Base-by-base conservation (phyloP, 345 rosid species). In the Eucalyptus rudis region DNA sequence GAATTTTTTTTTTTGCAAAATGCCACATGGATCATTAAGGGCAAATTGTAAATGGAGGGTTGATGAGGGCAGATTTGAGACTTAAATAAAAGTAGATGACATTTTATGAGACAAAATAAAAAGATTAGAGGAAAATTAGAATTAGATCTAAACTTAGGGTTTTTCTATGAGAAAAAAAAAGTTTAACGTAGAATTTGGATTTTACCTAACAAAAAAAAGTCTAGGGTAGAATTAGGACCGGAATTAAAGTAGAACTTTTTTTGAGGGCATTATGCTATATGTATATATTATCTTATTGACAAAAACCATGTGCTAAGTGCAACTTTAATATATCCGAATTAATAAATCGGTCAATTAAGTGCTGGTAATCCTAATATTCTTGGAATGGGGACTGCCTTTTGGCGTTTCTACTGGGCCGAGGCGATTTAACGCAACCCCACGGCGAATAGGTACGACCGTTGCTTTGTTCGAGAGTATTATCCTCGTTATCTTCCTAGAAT, bases 1-100 rank as follows among this genome's bases (percentile, higher is more conserved):
- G 58, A 52, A 6, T 1, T 0, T 6, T 6, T 6, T 51, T 6
- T 51, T 52, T 52, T 52, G 58, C 10, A 0, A 52, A 52, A 52
- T 52, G 58, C 58, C 58, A 52, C 10, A 19, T 52, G 58, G 25
- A 56, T 56, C 62, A 2, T 0, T 56, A 56, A 24, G 27, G 62
- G 62, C 29, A 24, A n/a, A 56, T 56, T 56, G 3, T 56, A 6
- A 56, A 56, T 0, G 13, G 3, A 56, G 29, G 13, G 13, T 56
- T 56, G 27, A 56, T 0, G 12, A 10, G 62, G 62, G 13, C 27
- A 56, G 1, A 22, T 24, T 56, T 24, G 62, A 8, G 6, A 56
- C 13, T 56, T 56, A 56, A 24, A 56, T 56, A 56, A 56, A 56
- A 22, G 29, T 56, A 56, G 27, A 56, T 56, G 6, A 56, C 2